Percentiles rank a stretch among this genome's conserved stretches.
Conservation (phyloP, 495 filamentous ascomycete species). For the Staphylotrichum longicolle region DNA sequence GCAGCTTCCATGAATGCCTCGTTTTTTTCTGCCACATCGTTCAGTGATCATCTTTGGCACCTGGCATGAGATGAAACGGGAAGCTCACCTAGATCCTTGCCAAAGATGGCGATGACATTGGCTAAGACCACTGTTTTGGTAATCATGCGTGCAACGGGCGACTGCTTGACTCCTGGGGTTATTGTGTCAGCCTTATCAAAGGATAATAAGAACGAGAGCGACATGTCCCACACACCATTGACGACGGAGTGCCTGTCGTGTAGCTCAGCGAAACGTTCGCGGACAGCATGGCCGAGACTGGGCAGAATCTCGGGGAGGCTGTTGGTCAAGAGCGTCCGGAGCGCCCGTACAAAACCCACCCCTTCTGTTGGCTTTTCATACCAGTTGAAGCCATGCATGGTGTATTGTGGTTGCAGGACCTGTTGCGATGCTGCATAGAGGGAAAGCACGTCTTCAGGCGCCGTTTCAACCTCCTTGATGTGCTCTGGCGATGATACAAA, state of each 20-base stretch:
- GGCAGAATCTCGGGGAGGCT: background rate
- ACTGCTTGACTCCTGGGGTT: background rate
- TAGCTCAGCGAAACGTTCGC: background rate
- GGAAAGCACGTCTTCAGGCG: background rate
- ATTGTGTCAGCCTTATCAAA: background rate
- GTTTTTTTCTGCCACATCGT: background rate
- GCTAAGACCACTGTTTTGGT: background rate
- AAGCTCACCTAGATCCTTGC: background rate
- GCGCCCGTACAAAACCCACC: background rate
- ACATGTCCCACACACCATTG: background rate
- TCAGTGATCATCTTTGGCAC: background rate
- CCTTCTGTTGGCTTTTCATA: background rate
- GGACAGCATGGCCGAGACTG: background rate
- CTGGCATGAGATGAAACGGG: background rate
- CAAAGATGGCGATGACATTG: background rate
- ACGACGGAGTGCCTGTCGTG: background rate
- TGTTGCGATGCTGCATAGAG: background rate
- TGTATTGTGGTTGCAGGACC: background rate
- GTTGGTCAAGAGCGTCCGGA: slow-evolving; percentile 1
- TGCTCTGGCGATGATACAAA: background rate
- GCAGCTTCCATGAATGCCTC: slow-evolving; percentile 1
- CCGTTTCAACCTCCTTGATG: background rate
- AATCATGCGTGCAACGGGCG: background rate
- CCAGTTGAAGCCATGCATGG: slow-evolving; percentile 1
- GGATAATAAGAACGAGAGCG: background rate